phyloP scores from a whole-genome alignment of 163 green algal genomes.

The Chlorella variabilis region DNA sequence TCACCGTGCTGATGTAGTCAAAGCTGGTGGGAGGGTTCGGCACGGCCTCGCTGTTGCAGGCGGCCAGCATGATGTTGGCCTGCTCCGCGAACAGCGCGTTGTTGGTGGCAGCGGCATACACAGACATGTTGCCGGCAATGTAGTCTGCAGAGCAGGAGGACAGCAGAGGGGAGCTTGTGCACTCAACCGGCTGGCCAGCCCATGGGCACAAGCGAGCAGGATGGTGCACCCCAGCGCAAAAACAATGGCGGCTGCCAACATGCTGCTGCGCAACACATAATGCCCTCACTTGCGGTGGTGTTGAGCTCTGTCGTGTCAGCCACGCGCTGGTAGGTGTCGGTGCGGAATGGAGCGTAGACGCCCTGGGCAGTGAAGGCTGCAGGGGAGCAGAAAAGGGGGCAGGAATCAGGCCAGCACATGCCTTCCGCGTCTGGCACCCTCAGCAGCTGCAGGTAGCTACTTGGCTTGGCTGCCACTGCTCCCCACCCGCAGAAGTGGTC shows the following conservation, averaged over 20 bases:
- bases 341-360: slow-evolving; percentile 15
- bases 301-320: not conserved
- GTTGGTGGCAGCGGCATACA: not conserved
- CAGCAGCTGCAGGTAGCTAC: no score
- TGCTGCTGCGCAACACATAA: not conserved
- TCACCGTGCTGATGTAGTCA: not conserved
- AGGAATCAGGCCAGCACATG: not conserved
- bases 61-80: not conserved
- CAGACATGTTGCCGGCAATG: slow-evolving; percentile 1
- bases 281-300: slow-evolving; percentile 24
- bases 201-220: no score
- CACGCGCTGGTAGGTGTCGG: slow-evolving; percentile 7
- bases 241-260: not conserved
- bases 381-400: not conserved
- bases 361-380: slow-evolving; percentile 48
- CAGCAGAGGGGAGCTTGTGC: no score
- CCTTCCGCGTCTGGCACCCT: no score
- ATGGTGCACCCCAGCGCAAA: not conserved
- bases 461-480: no score
- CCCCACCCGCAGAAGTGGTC: slow-evolving; percentile 20
- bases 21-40: not conserved
- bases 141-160: slow-evolving; percentile 13
- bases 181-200: no score
- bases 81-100: not conserved
- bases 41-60: slow-evolving; percentile 2